Evolutionary conservation across 208 protist genomes (phyloP), one percentile per base, ranked within the genome.

Genomic region (Leishmania lainsoni): DNA sequence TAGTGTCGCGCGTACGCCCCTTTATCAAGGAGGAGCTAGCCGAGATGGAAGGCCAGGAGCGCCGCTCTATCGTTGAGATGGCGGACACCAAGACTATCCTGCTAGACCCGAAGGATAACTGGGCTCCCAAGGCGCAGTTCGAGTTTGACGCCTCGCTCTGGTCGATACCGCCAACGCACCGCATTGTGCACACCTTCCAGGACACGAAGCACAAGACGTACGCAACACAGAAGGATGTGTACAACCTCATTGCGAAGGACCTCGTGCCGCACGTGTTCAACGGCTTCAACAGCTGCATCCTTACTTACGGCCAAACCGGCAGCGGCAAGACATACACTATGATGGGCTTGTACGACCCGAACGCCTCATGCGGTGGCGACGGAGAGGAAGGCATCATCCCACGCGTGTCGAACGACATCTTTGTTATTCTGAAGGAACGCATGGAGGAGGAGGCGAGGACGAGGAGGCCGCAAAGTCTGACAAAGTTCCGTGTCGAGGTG

Each of bases 261-360:
- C 88, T 98, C 59, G 91, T 99, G 14, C 92, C 97, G 45, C 97
- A 99, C 87, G 92, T 97, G 32, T 97, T 98, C 89, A 89, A 95
- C 63, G 94, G 97, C 54, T 96, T 93, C 87, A 98, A 98, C 89
- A 95, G 89, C 78, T 97, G 95, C 76, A 93, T 99, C 79, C 91
- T 99, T 35, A 96, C 94, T 16, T 98, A 98, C 86, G 96, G 96
- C 45, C 93, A 98, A 82, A 99, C 97, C 0, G 94, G 94, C n/a
- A 95, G 92, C 79, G 98, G 95, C 12, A 98, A 98, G 85, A 97
- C 93, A 45, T 98, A 98, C 90, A 97, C 93, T 16, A 97, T 98
- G 92, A 97, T 97, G 91, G 95, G 95, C 61, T 79, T 89, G 48
- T 94, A 96, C 84, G 89, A 96, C 81, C 91, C 95, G 5, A 86